Conservation (phyloP, 441 rosid species). For the Euphorbia neoarborescens region DNA sequence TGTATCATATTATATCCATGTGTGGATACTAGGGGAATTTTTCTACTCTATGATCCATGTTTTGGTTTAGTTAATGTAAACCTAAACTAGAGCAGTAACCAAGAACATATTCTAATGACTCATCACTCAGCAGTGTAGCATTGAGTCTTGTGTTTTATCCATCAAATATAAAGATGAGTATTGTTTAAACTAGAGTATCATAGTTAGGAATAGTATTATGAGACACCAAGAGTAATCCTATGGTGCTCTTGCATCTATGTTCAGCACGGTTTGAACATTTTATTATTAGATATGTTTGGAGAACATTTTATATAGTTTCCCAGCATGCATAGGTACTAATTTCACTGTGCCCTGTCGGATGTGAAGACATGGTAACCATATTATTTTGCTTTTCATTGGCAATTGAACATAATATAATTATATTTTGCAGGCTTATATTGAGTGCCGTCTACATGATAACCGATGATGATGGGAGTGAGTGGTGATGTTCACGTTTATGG, state of each 20-base stretch:
- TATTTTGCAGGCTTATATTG: conserved; percentile 40
- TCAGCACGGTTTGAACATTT: background rate
- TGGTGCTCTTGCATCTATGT: background rate
- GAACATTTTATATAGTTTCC: background rate
- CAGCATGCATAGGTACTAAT: background rate
- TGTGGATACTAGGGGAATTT: background rate
- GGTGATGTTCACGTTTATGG: conserved; percentile 20
- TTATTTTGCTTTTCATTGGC: conserved; percentile 5
- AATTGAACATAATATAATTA: conserved; percentile 13
- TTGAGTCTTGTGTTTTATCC: too few species aligned
- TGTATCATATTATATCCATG: too few species aligned
- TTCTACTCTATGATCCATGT: background rate
- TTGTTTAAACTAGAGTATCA: background rate
- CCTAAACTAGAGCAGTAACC: background rate
- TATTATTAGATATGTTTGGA: background rate
- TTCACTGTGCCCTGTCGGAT: background rate
- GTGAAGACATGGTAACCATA: background rate
- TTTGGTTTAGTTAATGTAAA: background rate
- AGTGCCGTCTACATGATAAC: conserved; percentile 31
- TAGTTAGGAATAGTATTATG: background rate
- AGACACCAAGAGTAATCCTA: background rate
- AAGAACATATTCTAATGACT: background rate
- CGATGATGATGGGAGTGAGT: conserved; percentile 25
- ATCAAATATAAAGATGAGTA: too few species aligned
- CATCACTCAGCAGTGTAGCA: too few species aligned